A percentile compares a stretch with the other conserved stretches of the same genome.
These are phyloP conservation scores for Lolium multiflorum DNA, from an alignment of 176 grass and related monocot genomes.

Conservation along the genomic window DNA sequence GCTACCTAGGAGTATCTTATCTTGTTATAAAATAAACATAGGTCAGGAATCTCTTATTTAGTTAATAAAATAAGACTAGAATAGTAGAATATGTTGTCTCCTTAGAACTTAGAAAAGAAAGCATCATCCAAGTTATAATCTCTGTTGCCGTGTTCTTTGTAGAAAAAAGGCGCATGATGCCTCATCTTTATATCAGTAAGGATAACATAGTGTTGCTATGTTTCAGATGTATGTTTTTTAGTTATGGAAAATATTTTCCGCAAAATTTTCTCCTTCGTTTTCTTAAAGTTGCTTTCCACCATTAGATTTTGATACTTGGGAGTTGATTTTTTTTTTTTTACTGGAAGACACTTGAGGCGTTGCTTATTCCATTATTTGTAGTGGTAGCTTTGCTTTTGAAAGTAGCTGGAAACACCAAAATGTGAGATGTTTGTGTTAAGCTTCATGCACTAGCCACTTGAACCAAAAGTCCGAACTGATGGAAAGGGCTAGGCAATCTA, in stretches of 20 bases:
- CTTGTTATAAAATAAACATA: slow-evolving; percentile 18
- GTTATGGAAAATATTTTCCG: slow-evolving; percentile 16
- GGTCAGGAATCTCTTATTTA: slow-evolving; percentile 21
- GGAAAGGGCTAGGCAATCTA: no score
- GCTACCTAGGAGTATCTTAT: slow-evolving; percentile 14
- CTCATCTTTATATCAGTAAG: background rate
- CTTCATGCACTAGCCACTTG: no score
- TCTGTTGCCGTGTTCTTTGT: background rate
- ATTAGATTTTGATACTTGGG: background rate
- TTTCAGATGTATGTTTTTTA: background rate
- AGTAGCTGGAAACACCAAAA: background rate
- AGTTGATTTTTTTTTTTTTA: slow-evolving; percentile 4
- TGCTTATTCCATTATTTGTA: background rate
- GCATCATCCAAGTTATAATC: background rate
- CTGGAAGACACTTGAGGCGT: background rate
- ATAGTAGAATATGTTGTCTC: slow-evolving; percentile 25
- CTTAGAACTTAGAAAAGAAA: slow-evolving; percentile 20
- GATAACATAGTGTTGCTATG: slow-evolving; percentile 4
- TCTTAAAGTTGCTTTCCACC: background rate
- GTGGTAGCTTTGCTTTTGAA: background rate
- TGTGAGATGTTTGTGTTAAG: background rate
- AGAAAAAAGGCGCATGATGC: background rate
- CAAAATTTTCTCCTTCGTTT: background rate
- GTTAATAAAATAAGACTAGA: background rate
- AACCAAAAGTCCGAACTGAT: no score